Conservation (phyloP, 208 protist genomes). For the Kentomonas sorsogonicus region DNA sequence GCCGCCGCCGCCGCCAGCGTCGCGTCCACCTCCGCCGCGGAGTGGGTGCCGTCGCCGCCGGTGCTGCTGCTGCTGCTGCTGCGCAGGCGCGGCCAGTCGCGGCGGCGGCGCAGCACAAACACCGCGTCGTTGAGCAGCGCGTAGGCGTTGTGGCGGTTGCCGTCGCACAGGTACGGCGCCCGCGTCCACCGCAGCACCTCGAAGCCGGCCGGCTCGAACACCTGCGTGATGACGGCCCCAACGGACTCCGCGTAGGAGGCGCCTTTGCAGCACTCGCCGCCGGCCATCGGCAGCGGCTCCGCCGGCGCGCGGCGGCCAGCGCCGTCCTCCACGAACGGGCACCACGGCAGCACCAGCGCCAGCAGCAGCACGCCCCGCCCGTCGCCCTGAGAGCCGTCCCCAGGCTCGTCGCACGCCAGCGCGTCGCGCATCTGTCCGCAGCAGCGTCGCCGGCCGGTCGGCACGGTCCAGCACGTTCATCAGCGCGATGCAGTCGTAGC, state of each 20-base stretch:
- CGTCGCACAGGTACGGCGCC: slow-evolving; percentile 81
- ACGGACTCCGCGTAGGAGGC: slow-evolving; percentile 68
- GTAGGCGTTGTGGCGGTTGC: slow-evolving; percentile 68
- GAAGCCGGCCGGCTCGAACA: slow-evolving; percentile 68
- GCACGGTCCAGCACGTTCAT: slow-evolving; percentile 84
- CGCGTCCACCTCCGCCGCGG: no score
- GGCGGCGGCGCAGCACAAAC: slow-evolving; percentile 40
- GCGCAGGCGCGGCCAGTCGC: no score
- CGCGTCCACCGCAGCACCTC: slow-evolving; percentile 77
- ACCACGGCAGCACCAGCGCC: slow-evolving; percentile 85
- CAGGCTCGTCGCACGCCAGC: slow-evolving; percentile 37
- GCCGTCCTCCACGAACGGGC: slow-evolving; percentile 79
- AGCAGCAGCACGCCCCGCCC: slow-evolving; percentile 63
- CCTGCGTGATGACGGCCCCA: slow-evolving; percentile 62
- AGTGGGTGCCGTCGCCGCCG: no score
- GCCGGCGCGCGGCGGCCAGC: slow-evolving; percentile 38
- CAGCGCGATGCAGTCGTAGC: slow-evolving; percentile 71
- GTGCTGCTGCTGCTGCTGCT: no score
- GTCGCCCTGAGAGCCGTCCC: no score
- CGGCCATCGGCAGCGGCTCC: slow-evolving; percentile 71
- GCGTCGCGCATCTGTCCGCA: slow-evolving; percentile 60
- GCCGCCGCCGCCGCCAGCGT: no score
- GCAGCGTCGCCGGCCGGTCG: slow-evolving; percentile 53
- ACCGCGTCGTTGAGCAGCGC: slow-evolving; percentile 74
- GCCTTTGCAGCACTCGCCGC: slow-evolving; percentile 68